These are phyloP conservation scores for Mortierella sp. DNA, from an alignment of 371 early-diverging fungal species.

Conservation along the genomic window DNA sequence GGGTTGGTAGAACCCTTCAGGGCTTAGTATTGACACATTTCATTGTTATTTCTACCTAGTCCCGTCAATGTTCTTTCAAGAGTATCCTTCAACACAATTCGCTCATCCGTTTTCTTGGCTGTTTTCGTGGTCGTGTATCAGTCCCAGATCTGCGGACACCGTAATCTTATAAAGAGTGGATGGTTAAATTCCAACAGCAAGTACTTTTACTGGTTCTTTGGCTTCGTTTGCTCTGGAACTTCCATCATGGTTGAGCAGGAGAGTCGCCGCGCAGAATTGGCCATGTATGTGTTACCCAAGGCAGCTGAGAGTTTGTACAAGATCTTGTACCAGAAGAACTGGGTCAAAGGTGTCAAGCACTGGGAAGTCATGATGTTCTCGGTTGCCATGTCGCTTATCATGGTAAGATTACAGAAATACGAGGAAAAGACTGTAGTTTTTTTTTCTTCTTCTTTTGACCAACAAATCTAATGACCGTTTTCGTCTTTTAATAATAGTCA, in stretches of 20 bases:
- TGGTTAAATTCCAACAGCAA: constrained; percentile 63
- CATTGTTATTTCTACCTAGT: constrained; percentile 3
- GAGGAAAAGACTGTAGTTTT: not conserved
- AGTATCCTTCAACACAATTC: constrained; percentile 66
- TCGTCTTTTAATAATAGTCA: constrained; percentile 49
- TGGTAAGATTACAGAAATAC: constrained; percentile 58
- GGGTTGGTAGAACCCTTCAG: no score
- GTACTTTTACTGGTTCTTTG: constrained; percentile 74
- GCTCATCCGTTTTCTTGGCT: constrained; percentile 74
- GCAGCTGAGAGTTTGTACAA: constrained; percentile 71
- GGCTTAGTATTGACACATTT: not conserved
- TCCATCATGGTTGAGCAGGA: constrained; percentile 81
- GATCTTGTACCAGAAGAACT: constrained; percentile 69
- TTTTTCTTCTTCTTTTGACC: not conserved
- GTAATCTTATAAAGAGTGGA: constrained; percentile 64
- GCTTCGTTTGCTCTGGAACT: constrained; percentile 67
- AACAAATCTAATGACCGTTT: no score
- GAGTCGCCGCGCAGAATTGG: constrained; percentile 75
- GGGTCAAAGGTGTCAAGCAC: constrained; percentile 69
- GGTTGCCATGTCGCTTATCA: constrained; percentile 71
- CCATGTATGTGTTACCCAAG: constrained; percentile 79
- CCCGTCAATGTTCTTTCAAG: constrained; percentile 65
- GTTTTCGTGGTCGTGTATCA: constrained; percentile 74
- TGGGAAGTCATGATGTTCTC: constrained; percentile 73
- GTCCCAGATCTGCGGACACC: constrained; percentile 75